Evolutionary conservation across 306 rosid species (phyloP).

Genomic region (Cucumis melo): DNA sequence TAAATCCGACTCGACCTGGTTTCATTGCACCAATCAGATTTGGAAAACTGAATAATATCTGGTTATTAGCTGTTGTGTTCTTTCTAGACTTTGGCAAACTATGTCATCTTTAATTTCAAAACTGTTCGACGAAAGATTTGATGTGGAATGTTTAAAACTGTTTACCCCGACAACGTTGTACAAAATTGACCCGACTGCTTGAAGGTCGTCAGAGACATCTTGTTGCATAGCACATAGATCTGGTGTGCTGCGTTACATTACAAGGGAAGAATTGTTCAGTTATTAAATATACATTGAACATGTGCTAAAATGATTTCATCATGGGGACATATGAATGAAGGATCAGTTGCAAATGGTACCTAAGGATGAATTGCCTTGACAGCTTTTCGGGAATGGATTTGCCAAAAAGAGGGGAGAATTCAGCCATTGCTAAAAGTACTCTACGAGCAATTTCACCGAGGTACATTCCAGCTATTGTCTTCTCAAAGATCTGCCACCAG

Average conservation of each 20-base stretch:
- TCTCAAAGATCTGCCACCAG: constrained; percentile 60
- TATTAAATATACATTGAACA: background rate
- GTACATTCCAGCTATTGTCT: constrained; percentile 90
- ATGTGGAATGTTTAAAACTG: background rate
- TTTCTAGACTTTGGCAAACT: background rate
- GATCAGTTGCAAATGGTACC: constrained; percentile 17
- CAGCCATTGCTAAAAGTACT: constrained; percentile 52
- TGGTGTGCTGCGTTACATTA: constrained; percentile 48
- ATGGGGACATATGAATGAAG: background rate
- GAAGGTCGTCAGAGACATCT: constrained; percentile 62
- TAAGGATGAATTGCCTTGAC: constrained; percentile 44
- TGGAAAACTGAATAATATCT: background rate
- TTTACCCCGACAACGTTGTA: constrained; percentile 59
- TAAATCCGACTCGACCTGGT: constrained; percentile 51
- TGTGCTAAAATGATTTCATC: background rate
- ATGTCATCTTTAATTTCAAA: background rate
- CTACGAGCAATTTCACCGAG: constrained; percentile 85
- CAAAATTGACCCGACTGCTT: constrained; percentile 51
- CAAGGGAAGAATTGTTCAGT: background rate
- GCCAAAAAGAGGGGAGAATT: constrained; percentile 50
- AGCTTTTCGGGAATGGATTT: constrained; percentile 41
- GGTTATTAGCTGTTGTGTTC: background rate
- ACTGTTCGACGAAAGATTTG: background rate
- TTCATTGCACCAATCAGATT: background rate
- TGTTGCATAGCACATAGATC: constrained; percentile 75